These are phyloP conservation scores for Blastobotrys buckinghamii DNA, from an alignment of 1,139 yeast species.

Conservation along the genomic window DNA sequence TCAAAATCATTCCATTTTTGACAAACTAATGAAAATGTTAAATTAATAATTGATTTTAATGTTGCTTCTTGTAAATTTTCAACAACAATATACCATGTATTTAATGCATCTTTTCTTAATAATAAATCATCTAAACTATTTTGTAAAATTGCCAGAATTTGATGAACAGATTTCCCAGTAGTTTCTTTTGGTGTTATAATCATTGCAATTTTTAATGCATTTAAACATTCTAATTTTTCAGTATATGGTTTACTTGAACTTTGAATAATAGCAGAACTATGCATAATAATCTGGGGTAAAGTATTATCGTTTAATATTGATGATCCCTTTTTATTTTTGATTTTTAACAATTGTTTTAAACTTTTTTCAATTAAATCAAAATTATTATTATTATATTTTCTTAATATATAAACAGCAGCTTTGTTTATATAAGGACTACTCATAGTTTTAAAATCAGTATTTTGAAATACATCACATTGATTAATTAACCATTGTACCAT, in stretches of 20 bases:
- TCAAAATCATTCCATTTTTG: conserved; percentile 52
- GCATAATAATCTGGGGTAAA: conserved; percentile 71
- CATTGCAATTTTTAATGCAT: conserved; percentile 67
- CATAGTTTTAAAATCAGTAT: conserved; percentile 24
- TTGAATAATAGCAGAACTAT: conserved; percentile 73
- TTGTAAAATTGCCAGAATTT: conserved; percentile 80
- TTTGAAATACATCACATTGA: conserved; percentile 26
- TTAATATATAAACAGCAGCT: conserved; percentile 32
- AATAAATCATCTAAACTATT: conserved; percentile 63
- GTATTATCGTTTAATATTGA: conserved; percentile 18
- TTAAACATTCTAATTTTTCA: conserved; percentile 65
- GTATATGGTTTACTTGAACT: conserved; percentile 62
- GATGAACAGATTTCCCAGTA: conserved; percentile 77
- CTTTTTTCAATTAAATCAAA: conserved; percentile 18
- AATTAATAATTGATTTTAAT: conserved; percentile 49
- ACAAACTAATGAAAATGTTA: conserved; percentile 50
- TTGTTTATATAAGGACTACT: conserved; percentile 34
- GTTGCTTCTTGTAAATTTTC: conserved; percentile 40
- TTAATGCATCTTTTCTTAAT: conserved; percentile 56
- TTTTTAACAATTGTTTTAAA: conserved; percentile 16
- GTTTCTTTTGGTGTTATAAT: conserved; percentile 49
- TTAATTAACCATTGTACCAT: conserved; percentile 40
- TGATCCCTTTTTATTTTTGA: conserved; percentile 12
- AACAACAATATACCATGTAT: conserved; percentile 60
- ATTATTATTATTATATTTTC: conserved; percentile 21